A percentile compares a stretch with the other conserved stretches of the same genome.
Evolutionary conservation across 805 yeast genomes (phyloP).

Genomic region (Wickerhamiella sergipiensis): DNA sequence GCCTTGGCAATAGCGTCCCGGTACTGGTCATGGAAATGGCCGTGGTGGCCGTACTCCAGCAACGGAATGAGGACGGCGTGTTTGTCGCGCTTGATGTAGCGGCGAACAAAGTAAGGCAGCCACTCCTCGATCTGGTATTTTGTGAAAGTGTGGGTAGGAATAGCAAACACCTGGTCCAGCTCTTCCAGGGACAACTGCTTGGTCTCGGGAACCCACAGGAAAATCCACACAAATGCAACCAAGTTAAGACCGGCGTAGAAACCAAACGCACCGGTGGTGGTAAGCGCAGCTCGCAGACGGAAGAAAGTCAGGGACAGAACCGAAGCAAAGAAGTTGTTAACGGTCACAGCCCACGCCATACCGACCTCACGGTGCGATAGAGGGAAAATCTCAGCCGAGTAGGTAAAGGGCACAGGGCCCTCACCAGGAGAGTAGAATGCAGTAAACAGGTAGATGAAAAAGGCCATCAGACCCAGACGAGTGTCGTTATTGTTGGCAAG

Average conservation of each 20-base stretch:
- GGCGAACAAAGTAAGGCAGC: neutral
- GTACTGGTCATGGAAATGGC: neutral
- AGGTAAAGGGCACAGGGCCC: conserved; percentile 83
- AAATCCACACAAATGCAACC: conserved; percentile 51
- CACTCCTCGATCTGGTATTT: conserved; percentile 27
- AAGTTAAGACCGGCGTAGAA: conserved; percentile 85
- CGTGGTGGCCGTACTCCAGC: conserved; percentile 1
- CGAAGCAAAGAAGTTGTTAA: conserved; percentile 38
- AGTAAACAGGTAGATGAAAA: conserved; percentile 61
- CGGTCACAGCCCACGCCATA: conserved; percentile 28
- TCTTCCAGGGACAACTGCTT: conserved; percentile 60
- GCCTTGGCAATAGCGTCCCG: neutral
- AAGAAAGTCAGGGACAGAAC: conserved; percentile 70
- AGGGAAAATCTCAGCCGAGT: conserved; percentile 53
- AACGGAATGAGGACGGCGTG: neutral
- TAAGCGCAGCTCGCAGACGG: conserved; percentile 45
- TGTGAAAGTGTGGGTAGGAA: conserved; percentile 40
- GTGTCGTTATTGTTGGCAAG: conserved; percentile 40
- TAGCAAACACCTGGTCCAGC: conserved; percentile 56
- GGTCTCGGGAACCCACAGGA: conserved; percentile 45
- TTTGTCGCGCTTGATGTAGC: conserved; percentile 1
- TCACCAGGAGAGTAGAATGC: conserved; percentile 69
- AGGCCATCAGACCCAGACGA: conserved; percentile 49
- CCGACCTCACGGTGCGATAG: conserved; percentile 14
- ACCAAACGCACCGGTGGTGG: conserved; percentile 75